A percentile compares a stretch with the other conserved stretches of the same genome.
Conservation (phyloP, 495 filamentous ascomycete species). For the Lasiosphaeria ovina region DNA sequence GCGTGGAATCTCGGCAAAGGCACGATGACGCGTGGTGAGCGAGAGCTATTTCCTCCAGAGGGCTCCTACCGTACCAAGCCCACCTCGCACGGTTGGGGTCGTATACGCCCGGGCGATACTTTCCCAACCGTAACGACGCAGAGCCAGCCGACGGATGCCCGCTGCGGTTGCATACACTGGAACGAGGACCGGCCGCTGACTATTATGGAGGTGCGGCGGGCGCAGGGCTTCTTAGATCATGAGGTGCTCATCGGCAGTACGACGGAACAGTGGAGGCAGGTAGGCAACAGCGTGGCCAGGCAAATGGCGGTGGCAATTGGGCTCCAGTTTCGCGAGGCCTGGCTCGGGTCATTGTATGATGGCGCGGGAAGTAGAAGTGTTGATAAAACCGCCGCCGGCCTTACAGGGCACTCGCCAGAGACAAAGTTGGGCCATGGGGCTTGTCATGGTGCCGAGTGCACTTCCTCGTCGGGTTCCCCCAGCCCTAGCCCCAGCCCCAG, state of each 20-base stretch:
- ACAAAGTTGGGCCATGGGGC: not conserved
- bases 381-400: not conserved
- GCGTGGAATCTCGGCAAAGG: slow-evolving; percentile 38
- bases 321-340: slow-evolving; percentile 59
- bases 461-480: too few species aligned
- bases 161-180: slow-evolving; percentile 59
- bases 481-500: too few species aligned
- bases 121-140: slow-evolving; percentile 58
- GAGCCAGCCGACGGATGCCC: slow-evolving; percentile 44
- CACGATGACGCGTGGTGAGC: slow-evolving; percentile 38
- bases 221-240: slow-evolving; percentile 64
- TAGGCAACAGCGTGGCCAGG: slow-evolving; percentile 72
- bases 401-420: not conserved
- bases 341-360: slow-evolving; percentile 36
- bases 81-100: slow-evolving; percentile 44
- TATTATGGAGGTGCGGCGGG: slow-evolving; percentile 61
- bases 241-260: slow-evolving; percentile 62
- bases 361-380: slow-evolving; percentile 3
- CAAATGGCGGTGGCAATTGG: slow-evolving; percentile 61
- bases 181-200: slow-evolving; percentile 54
- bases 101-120: slow-evolving; percentile 50
- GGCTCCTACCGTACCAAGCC: slow-evolving; percentile 12
- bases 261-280: slow-evolving; percentile 54
- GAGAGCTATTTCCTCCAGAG: slow-evolving; percentile 28
- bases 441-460: too few species aligned